Base-by-base conservation (phyloP, 2,329 filamentous ascomycete genomes). In the Fusarium miscanthi region DNA sequence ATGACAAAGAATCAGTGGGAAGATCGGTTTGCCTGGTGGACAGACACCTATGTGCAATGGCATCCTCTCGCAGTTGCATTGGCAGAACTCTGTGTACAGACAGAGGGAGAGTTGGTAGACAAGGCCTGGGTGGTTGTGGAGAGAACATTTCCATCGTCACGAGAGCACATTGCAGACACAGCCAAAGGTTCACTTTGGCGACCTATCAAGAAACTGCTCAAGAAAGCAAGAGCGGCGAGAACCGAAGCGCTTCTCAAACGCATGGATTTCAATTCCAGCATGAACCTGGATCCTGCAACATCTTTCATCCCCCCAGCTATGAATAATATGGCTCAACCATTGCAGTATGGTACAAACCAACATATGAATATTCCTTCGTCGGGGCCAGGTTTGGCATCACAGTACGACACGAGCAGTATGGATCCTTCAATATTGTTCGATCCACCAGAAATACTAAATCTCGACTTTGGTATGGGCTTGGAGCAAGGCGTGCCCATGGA, bases 1-100 rank as follows among this genome's bases (percentile, higher is more conserved):
- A 77, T 78, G 53, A 80, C 69, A 1, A 59, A 80, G n/a, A 77
- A 79, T 8, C 81, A 80, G 46, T 79, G 76, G 75, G 63, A 76
- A 2, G 79, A 81, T 17, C 78, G 82, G 6, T 87, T 83, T 77
- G 76, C 77, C 25, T 88, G 87, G 85, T 86, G 86, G 82, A 80
- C 82, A n/a, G 76, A 82, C 19, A 84, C 81, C 2, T 88, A 87
- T 76, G 84, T 87, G 19, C 87, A 87, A 64, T 89, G 87, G 87
- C 87, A 89, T 70, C 83, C 86, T 12, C 78, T 89, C 1, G 86
- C 87, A 3, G 86, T 88, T 11, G 83, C 85, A 3, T 78, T 88
- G 19, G 86, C 86, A 2, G 86, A 88, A 68, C 80, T 89, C 27
- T 88, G 86, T 74, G 79, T 82, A 6, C 84, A 85, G 70, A 84